A percentile compares a stretch with the other conserved stretches of the same genome.
Conservation (phyloP, 345 rosid genomes). For the Corchorus capsularis region DNA sequence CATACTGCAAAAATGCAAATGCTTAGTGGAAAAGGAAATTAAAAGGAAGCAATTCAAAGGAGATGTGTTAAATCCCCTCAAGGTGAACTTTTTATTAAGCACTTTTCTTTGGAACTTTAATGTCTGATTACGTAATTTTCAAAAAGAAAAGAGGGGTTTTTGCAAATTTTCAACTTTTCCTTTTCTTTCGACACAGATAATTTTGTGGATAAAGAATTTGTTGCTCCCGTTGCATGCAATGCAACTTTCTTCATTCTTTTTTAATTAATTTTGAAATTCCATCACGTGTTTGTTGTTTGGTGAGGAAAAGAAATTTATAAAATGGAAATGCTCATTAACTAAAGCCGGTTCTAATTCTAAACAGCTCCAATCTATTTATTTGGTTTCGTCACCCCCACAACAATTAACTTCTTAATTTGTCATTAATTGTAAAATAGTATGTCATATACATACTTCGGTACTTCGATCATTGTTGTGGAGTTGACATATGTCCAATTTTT, state of each 20-base stretch:
- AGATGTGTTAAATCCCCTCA: not conserved
- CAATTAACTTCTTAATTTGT: no score
- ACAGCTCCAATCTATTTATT: no score
- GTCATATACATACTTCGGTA: no score
- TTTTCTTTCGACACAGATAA: not conserved
- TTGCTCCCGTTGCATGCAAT: not conserved
- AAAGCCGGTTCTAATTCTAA: no score
- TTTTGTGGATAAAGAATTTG: conserved; percentile 5
- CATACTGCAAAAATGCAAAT: conserved; percentile 3
- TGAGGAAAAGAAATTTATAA: not conserved
- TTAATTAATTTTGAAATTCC: not conserved
- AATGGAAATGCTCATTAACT: no score
- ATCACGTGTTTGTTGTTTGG: not conserved
- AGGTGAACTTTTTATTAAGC: not conserved
- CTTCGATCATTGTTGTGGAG: no score
- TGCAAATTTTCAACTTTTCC: not conserved
- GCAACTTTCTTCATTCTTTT: not conserved
- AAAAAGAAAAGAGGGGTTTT: not conserved
- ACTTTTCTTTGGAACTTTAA: not conserved
- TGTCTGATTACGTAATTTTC: not conserved
- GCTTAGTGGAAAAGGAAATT: conserved; percentile 12
- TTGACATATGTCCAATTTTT: no score
- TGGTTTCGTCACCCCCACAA: no score
- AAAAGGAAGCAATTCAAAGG: conserved; percentile 5
- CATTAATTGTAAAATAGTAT: no score